Conservation (phyloP, 179 eudicot genomes). For the Beta lomatogona region DNA sequence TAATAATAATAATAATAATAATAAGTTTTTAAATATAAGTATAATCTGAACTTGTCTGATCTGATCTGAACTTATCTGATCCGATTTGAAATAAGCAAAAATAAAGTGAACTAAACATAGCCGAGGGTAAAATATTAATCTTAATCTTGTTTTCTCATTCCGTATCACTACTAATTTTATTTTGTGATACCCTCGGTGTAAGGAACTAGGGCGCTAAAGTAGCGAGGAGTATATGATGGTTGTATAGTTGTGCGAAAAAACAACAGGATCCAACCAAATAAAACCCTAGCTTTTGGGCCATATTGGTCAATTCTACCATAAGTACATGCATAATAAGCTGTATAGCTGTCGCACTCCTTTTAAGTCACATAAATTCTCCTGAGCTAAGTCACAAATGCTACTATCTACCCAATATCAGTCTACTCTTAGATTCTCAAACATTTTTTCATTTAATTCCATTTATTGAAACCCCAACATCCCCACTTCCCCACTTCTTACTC, state of each 20-base stretch:
- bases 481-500: background rate
- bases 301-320: slow-evolving; percentile 5
- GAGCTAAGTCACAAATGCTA: slow-evolving; percentile 17
- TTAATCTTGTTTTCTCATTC: too few species aligned
- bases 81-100: too few species aligned
- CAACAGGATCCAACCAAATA: background rate
- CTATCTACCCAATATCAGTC: slow-evolving; percentile 21
- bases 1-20: too few species aligned
- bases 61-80: too few species aligned
- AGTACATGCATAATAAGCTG: background rate
- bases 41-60: too few species aligned
- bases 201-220: background rate
- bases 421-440: slow-evolving; percentile 19
- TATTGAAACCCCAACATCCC: slow-evolving; percentile 11
- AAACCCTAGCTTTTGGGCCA: background rate
- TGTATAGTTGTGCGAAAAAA: background rate
- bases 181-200: too few species aligned
- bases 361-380: slow-evolving; percentile 23
- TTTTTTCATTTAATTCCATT: slow-evolving; percentile 1
- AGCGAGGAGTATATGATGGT: background rate
- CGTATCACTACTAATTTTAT: too few species aligned
- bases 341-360: slow-evolving; percentile 16
- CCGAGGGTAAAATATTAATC: too few species aligned
- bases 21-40: too few species aligned
- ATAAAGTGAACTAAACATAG: too few species aligned